Percentiles rank a stretch among this genome's conserved stretches.
Conservation (phyloP, 2,329 filamentous ascomycete genomes). For the Sordariomycetes sp. region DNA sequence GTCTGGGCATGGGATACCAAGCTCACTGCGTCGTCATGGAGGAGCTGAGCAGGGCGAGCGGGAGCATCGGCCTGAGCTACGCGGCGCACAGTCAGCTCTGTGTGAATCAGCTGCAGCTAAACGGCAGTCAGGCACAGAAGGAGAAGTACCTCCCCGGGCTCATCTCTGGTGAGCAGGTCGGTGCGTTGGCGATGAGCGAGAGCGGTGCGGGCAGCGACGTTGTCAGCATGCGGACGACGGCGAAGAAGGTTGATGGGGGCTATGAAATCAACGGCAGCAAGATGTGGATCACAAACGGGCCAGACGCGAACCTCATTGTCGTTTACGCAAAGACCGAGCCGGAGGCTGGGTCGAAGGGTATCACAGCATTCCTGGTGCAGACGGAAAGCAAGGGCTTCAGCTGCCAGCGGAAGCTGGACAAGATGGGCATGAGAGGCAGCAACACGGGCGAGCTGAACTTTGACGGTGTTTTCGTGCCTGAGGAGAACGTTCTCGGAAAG, state of each 20-base stretch:
- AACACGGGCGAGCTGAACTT: slow-evolving; percentile 94
- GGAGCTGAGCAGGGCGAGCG: slow-evolving; percentile 82
- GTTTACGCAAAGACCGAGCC: slow-evolving; percentile 97
- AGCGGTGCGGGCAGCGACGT: slow-evolving; percentile 87
- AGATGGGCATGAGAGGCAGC: slow-evolving; percentile 94
- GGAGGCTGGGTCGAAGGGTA: slow-evolving; percentile 72
- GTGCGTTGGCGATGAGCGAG: slow-evolving; percentile 91
- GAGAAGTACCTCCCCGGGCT: slow-evolving; percentile 69
- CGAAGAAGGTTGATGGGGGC: slow-evolving; percentile 72
- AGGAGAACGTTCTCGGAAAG: slow-evolving; percentile 69
- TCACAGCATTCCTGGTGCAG: slow-evolving; percentile 89
- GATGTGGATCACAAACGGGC: slow-evolving; percentile 99
- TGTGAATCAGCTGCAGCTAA: slow-evolving; percentile 91
- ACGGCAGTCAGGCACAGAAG: slow-evolving; percentile 75
- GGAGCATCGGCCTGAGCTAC: slow-evolving; percentile 79
- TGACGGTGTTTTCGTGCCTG: slow-evolving; percentile 81
- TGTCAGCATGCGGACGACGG: slow-evolving; percentile 87
- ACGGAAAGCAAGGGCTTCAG: slow-evolving; percentile 61
- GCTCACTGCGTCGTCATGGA: slow-evolving; percentile 95
- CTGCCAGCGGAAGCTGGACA: slow-evolving; percentile 86
- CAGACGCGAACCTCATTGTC: slow-evolving; percentile 84
- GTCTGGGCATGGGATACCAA: slow-evolving; percentile 88
- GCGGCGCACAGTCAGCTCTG: slow-evolving; percentile 94
- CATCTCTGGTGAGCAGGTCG: slow-evolving; percentile 71
- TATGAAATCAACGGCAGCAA: slow-evolving; percentile 83